These are phyloP conservation scores for Wallacemonas sp. DNA, from an alignment of 208 protist genomes.

Conservation along the genomic window DNA sequence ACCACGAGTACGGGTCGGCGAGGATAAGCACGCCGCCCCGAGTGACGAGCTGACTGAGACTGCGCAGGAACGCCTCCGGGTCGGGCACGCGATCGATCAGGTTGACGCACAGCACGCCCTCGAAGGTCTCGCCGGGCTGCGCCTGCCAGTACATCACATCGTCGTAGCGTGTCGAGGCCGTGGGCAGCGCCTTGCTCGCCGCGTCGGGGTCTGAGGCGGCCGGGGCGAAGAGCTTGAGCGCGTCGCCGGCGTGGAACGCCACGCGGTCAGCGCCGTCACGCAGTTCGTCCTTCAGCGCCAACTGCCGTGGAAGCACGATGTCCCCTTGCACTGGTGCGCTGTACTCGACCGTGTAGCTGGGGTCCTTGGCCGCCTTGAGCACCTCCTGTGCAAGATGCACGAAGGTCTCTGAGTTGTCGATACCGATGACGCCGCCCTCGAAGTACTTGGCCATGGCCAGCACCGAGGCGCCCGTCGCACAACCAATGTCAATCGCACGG, in stretches of 20 bases:
- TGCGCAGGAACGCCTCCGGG: constrained; percentile 55
- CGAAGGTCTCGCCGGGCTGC: constrained; percentile 56
- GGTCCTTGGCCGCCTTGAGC: background rate
- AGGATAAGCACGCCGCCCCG: constrained; percentile 74
- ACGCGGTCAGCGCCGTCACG: constrained; percentile 36
- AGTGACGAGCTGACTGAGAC: constrained; percentile 37
- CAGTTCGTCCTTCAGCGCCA: constrained; percentile 16
- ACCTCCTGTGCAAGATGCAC: constrained; percentile 68
- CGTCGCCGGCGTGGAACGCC: constrained; percentile 59
- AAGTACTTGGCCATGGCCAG: constrained; percentile 86
- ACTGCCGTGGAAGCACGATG: constrained; percentile 34
- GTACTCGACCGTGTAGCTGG: constrained; percentile 33
- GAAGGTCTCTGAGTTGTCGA: constrained; percentile 77
- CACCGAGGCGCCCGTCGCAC: constrained; percentile 74
- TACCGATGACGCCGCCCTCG: constrained; percentile 56
- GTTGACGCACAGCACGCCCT: constrained; percentile 76
- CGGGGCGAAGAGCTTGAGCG: constrained; percentile 47
- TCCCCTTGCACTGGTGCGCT: constrained; percentile 62
- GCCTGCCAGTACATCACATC: constrained; percentile 59
- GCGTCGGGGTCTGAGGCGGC: constrained; percentile 9
- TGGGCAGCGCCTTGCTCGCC: constrained; percentile 1
- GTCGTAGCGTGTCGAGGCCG: constrained; percentile 20
- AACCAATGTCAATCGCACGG: constrained; percentile 76
- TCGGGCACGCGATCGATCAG: constrained; percentile 82
- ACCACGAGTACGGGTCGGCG: constrained; percentile 85